Evolutionary conservation across 352 stramenopile genomes (phyloP).

Genomic region (Ophiocytium majus): DNA sequence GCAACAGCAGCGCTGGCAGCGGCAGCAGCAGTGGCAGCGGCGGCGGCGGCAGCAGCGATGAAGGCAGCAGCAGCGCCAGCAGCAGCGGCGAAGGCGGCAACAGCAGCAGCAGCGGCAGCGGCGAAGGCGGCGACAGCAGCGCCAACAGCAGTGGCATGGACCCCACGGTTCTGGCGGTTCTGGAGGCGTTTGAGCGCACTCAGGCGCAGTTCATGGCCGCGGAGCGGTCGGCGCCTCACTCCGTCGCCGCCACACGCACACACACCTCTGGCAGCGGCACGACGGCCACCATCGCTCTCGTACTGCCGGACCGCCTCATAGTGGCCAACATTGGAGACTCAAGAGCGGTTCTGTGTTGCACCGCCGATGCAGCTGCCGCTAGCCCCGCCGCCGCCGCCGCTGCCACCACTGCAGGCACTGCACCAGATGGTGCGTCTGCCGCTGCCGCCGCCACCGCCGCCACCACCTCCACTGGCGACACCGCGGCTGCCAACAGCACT

Average conservation of each 20-base stretch:
- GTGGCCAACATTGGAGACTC: conserved; percentile 78
- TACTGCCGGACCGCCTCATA: conserved; percentile 63
- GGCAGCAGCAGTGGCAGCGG: neutral
- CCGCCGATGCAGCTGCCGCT: conserved; percentile 1
- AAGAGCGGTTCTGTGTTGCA: conserved; percentile 66
- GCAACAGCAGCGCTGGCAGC: neutral
- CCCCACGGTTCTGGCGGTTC: conserved; percentile 58
- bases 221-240: neutral
- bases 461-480: conserved; percentile 1
- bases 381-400: too few relatives aligned
- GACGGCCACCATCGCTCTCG: conserved; percentile 71
- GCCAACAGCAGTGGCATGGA: too few relatives aligned
- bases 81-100: neutral
- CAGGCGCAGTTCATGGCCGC: conserved; percentile 64
- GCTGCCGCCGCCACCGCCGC: too few relatives aligned
- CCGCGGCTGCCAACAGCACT: neutral
- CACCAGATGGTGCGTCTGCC: neutral
- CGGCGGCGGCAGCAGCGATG: neutral
- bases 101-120: neutral
- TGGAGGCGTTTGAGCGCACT: conserved; percentile 71
- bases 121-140: neutral
- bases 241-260: too few relatives aligned
- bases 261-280: conserved; percentile 69
- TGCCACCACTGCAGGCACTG: neutral
- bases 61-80: neutral